Conservation (phyloP, 345 rosid species). For the Combretum micranthum region DNA sequence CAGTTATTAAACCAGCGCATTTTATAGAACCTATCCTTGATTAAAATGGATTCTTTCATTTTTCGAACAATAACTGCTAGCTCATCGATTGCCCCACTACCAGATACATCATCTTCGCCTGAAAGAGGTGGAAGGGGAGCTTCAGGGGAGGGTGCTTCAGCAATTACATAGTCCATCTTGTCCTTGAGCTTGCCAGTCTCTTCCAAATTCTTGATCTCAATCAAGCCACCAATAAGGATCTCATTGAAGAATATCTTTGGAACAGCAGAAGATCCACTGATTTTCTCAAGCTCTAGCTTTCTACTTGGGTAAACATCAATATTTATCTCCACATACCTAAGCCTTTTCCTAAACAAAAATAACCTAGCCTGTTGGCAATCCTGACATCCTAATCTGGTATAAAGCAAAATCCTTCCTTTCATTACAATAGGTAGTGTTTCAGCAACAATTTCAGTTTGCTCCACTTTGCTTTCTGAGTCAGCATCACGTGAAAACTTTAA, state of each 20-base stretch:
- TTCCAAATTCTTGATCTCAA: slow-evolving; percentile 49
- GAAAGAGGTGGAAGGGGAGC: slow-evolving; percentile 84
- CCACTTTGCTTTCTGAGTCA: slow-evolving; percentile 27
- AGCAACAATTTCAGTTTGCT: slow-evolving; percentile 16
- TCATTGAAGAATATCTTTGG: slow-evolving; percentile 77
- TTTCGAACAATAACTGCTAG: slow-evolving; percentile 63
- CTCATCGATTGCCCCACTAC: slow-evolving; percentile 63
- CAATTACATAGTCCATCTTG: slow-evolving; percentile 49
- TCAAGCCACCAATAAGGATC: slow-evolving; percentile 53
- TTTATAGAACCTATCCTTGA: slow-evolving; percentile 71
- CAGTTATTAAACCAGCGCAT: slow-evolving; percentile 62
- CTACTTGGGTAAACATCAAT: slow-evolving; percentile 70
- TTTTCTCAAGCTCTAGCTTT: slow-evolving; percentile 60
- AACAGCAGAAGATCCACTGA: slow-evolving; percentile 56
- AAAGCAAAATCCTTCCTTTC: slow-evolving; percentile 67
- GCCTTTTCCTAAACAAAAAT: slow-evolving; percentile 50
- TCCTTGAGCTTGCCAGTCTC: slow-evolving; percentile 63
- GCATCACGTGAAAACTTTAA: slow-evolving; percentile 40
- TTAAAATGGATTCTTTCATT: slow-evolving; percentile 57
- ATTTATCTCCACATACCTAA: slow-evolving; percentile 70
- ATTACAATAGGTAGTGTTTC: slow-evolving; percentile 34
- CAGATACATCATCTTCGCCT: slow-evolving; percentile 74
- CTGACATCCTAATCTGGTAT: slow-evolving; percentile 68
- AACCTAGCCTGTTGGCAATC: slow-evolving; percentile 50
- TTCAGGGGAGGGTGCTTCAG: slow-evolving; percentile 46